Evolutionary conservation across 1,139 yeast genomes (phyloP).

Genomic region (Scheffersomyces stambukii): DNA sequence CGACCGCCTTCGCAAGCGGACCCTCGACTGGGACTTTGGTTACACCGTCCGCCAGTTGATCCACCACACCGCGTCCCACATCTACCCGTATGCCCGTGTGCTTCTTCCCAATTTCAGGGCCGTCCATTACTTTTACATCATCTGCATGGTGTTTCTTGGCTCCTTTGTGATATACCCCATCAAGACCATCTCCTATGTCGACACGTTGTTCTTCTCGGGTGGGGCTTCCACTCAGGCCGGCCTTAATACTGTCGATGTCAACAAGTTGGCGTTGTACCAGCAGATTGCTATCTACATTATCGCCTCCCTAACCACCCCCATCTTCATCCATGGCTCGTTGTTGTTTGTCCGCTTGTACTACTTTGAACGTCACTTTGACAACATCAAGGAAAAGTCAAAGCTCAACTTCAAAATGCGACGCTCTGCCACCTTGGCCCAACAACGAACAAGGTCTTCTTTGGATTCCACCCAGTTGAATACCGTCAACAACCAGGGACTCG

Average conservation of each 20-base stretch:
- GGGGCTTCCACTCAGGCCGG: slow-evolving; percentile 93
- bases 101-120: slow-evolving; percentile 72
- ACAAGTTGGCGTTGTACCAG: slow-evolving; percentile 63
- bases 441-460: slow-evolving; percentile 35
- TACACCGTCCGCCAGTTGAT: slow-evolving; percentile 20
- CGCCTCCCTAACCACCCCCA: slow-evolving; percentile 75
- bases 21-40: slow-evolving; percentile 11
- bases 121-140: slow-evolving; percentile 69
- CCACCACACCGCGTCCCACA: slow-evolving; percentile 17
- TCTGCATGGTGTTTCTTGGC: slow-evolving; percentile 51
- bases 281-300: slow-evolving; percentile 63
- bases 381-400: slow-evolving; percentile 71
- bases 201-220: slow-evolving; percentile 68
- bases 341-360: slow-evolving; percentile 81
- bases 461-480: slow-evolving; percentile 36
- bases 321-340: slow-evolving; percentile 78
- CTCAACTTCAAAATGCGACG: slow-evolving; percentile 75
- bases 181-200: slow-evolving; percentile 65
- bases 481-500: slow-evolving; percentile 33
- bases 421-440: slow-evolving; percentile 63
- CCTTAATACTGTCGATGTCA: slow-evolving; percentile 69
- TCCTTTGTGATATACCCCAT: slow-evolving; percentile 75
- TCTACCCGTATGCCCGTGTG: slow-evolving; percentile 45
- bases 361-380: slow-evolving; percentile 85
- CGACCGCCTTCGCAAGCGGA: not conserved